Base-by-base conservation (phyloP, 2,329 filamentous ascomycete genomes). In the Pestalotiopsis sp. region DNA sequence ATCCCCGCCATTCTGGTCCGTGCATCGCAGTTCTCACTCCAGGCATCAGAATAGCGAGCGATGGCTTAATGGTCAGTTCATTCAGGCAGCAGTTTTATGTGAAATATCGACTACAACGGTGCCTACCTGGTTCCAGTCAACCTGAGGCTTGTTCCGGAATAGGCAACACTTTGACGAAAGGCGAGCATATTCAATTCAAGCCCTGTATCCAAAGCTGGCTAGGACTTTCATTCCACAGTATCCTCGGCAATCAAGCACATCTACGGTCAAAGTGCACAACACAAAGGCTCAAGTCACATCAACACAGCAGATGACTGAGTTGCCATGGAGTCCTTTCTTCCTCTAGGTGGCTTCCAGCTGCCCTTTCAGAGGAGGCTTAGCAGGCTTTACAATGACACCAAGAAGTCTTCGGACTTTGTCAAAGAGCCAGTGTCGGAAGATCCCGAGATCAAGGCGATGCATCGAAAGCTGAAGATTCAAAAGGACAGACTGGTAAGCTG, bases 351-450 rank as follows among this genome's bases (percentile, higher is more conserved):
- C 78, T 84, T 87, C 70, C 83, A 86, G 79, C 80, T 87, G 78
- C 85, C 88, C 63, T 86, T 90, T 69, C 88, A 90, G 78, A 85
- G 87, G 70, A 86, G 89, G 67, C 84, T 93, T 20, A 92, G 90
- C 72, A 86, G 92, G 75, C 88, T 95, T 68, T 95, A 95, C 78
- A 92, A 92, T 73, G 92, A 95, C 82, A 93, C 92, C 68, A 95
- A 95, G 78, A 92, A 90, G 73, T 93, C 91, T 31, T 92, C 89
- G 77, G 90, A 93, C 78, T 92, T 92, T 72, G 89, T 93, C 77
- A 90, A 88, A 78, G 87, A 88, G 77, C 86, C 88, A 66, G 86
- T 85, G 72, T 90, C 87, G 74, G 83, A 91, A 76, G 85, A 91
- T 77, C 91, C 92, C 27, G 91, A 93, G 72, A 88, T 93, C 76